Evolutionary conservation across 352 stramenopile genomes (phyloP), one percentile per base, ranked within the genome.

Genomic region (Phytopythium montanum): DNA sequence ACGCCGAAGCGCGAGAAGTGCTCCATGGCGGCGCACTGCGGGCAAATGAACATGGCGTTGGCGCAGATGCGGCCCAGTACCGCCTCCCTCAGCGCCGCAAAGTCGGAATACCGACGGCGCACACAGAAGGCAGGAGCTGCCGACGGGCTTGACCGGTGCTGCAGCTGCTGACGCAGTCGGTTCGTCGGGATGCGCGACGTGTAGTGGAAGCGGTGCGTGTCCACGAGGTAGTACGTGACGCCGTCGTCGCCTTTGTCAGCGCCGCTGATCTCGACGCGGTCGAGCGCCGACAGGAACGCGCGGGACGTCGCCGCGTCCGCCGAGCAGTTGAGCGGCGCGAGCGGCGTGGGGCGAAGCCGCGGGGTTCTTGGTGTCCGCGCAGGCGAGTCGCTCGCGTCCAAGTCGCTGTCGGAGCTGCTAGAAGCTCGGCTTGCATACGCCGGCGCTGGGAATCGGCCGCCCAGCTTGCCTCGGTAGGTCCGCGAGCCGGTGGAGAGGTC

Each of bases 1-100:
- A 61, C 44, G 45, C 67, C 66, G 69, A 84, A 85, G 7, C 72
- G 65, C 29, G 72, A 29, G 62, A 76, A 70, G 31, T 70, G 66
- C 59, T 75, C 64, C 51, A 85, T 76, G 38, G 70, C 64, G 44
- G 68, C 64, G 62, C 77, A 87, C 60, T 79, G 83, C 14, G 60
- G 65, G 31, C 77, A 87, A 55, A 75, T 21, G 64, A 76, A 81
- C 59, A 76, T 66, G 28, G 64, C 68, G 60, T 85, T 76, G 29
- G 69, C 48, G 62, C 63, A 80, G 55, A 56, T 59, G 59, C 41
- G 65, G 23, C 39, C 42, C 14, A 68, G 23, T 19, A 72, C 64
- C 8, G 81, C 61, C 19, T 68, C 54, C 3, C 69, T 62, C 16
- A 77, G 66, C 18, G 23, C 50, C 21, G 58, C 45, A 38, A 77